Evolutionary conservation across 495 filamentous ascomycete species (phyloP), one percentile per base, ranked within the genome.

Genomic region (Podospora comata): DNA sequence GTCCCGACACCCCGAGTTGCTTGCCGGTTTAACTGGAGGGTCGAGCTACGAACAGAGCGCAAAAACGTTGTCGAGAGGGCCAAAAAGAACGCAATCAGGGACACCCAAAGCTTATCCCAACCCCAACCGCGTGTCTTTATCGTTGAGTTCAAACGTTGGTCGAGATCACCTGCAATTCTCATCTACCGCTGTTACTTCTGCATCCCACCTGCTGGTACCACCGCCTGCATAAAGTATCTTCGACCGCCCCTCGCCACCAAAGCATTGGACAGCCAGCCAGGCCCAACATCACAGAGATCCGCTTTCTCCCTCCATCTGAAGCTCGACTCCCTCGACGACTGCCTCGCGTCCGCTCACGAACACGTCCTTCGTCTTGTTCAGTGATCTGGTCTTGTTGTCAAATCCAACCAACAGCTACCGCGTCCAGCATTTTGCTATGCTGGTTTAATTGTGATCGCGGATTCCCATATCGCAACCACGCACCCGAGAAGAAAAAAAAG

Each of bases 1-100:
- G 66, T 44, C 62, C 64, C 68, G 68, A 65, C 60, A 70, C 54
- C 60, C 62, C 62, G 54, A 69, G 67, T 67, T 63, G 34, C 67
- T 62, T 65, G 34, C 59, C 61, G 23, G 67, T 20, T 63, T 67
- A 67, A 57, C 65, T 56, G 9, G 58, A 54, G 32, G 23, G n/a
- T 67, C 58, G n/a, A 66, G 19, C 48, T 56, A 39, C 64, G 28
- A 65, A 32, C 48, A 16, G 27, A 18, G 64, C 23, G 55, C 55
- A 58, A 48, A 48, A 48, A 48, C 39, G 39, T 48, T 48, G 39
- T 48, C 39, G 28, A 62, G 23, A 28, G 60, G 11, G 60, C 19
- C 16, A 62, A 62, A 27, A 27, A 62, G 27, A 27, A 48, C 39
- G 39, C 39, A 48, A 6, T 13, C 39, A 48, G 39, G 39, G 39